Conservation (phyloP, 306 rosid species). For the Cucurbita argyrosperma region DNA sequence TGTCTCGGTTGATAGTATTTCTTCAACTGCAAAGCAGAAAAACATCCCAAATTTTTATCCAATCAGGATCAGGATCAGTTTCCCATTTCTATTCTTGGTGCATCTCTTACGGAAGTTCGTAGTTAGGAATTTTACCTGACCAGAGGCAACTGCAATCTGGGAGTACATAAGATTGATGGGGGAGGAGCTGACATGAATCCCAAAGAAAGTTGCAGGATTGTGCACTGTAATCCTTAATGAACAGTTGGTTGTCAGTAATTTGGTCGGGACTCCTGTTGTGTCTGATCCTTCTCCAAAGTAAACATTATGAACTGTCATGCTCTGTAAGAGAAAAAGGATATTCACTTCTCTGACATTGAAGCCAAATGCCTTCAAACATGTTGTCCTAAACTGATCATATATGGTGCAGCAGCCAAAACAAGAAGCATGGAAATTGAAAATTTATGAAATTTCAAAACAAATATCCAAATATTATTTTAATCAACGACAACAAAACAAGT, state of each 20-base stretch:
- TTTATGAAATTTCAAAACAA: not conserved
- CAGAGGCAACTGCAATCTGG: conserved; percentile 56
- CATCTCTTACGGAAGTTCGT: not conserved
- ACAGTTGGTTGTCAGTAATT: conserved; percentile 65
- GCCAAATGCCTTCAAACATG: not conserved
- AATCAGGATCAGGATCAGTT: not conserved
- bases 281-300: conserved; percentile 72
- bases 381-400: not conserved
- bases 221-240: conserved; percentile 48
- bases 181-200: conserved; percentile 53
- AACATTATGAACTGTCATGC: conserved; percentile 59
- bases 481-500: not conserved
- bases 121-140: conserved; percentile 41
- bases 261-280: conserved; percentile 73
- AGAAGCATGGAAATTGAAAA: not conserved
- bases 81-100: not conserved
- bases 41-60: not conserved
- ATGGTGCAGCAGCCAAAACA: not conserved
- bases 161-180: conserved; percentile 61
- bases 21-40: conserved; percentile 30
- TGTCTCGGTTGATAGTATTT: conserved; percentile 64
- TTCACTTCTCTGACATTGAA: not conserved
- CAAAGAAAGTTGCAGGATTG: conserved; percentile 79
- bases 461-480: not conserved
- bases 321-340: conserved; percentile 25